phyloP scores from a whole-genome alignment of 1,284 basidiomycete genomes.

The Puccinia triticina region DNA sequence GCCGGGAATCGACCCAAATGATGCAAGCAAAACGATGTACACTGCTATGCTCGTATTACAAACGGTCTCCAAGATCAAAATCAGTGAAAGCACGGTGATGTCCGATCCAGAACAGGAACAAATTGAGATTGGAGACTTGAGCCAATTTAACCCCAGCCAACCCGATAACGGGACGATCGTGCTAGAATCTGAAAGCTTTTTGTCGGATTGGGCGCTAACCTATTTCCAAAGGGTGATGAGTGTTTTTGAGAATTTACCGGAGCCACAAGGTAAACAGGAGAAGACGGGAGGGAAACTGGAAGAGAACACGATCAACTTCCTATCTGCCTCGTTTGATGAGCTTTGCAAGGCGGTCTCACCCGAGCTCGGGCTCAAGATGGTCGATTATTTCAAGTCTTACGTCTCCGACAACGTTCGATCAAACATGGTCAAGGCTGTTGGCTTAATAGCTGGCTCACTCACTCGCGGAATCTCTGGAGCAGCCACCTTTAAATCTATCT shows the following conservation, averaged over 20 bases:
- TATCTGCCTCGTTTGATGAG: constrained; percentile 65
- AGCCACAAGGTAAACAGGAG: constrained; percentile 64
- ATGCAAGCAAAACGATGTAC: constrained; percentile 81
- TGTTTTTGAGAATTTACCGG: constrained; percentile 88
- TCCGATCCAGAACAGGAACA: constrained; percentile 51
- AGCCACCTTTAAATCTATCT: constrained; percentile 76
- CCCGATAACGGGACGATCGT: constrained; percentile 63
- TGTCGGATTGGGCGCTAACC: constrained; percentile 86
- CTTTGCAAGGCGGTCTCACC: constrained; percentile 58
- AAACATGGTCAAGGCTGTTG: constrained; percentile 85
- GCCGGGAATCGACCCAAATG: constrained; percentile 92
- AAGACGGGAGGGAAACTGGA: constrained; percentile 83
- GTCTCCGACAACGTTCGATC: constrained; percentile 65
- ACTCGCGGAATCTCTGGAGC: constrained; percentile 66
- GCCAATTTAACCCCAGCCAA: constrained; percentile 52
- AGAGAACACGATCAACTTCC: constrained; percentile 77
- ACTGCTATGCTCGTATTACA: constrained; percentile 58
- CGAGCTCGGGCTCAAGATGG: constrained; percentile 53
- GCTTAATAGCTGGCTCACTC: constrained; percentile 83
- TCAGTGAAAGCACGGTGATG: constrained; percentile 71
- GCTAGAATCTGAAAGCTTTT: constrained; percentile 75
- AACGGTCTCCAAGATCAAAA: constrained; percentile 68
- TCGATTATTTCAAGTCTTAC: constrained; percentile 45
- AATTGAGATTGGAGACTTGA: constrained; percentile 51
- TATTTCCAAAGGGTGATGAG: constrained; percentile 83